A percentile compares a stretch with the other conserved stretches of the same genome.
These are phyloP conservation scores for Calonectria pseudoreteaudii DNA, from an alignment of 2,329 filamentous ascomycete genomes.

Conservation along the genomic window DNA sequence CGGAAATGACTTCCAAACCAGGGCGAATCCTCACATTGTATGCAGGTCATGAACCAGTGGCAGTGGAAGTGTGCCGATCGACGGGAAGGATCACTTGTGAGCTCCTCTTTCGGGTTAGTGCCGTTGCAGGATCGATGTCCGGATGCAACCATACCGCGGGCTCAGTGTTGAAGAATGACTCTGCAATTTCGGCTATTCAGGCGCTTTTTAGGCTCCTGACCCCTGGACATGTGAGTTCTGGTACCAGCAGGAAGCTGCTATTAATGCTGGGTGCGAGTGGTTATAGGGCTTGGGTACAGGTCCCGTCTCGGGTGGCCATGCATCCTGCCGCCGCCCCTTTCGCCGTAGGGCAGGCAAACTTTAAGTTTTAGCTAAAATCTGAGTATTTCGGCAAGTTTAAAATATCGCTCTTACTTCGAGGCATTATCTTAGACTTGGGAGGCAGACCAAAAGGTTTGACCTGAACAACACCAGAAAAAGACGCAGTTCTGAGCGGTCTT, in stretches of 20 bases:
- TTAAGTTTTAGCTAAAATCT: neutral
- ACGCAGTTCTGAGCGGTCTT: neutral
- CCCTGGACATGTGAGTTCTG: slow-evolving; percentile 1
- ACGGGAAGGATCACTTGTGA: slow-evolving; percentile 6
- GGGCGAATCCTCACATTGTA: neutral
- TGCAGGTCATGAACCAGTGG: slow-evolving; percentile 5
- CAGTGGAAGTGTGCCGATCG: neutral
- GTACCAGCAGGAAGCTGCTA: neutral
- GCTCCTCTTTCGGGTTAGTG: slow-evolving; percentile 13
- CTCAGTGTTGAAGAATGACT: neutral
- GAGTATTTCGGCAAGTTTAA: neutral
- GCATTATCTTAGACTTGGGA: neutral
- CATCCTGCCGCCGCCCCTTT: neutral
- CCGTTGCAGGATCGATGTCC: neutral
- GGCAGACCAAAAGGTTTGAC: neutral
- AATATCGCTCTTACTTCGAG: neutral
- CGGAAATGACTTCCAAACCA: slow-evolving; percentile 10
- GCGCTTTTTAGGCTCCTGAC: slow-evolving; percentile 5
- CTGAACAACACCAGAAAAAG: neutral
- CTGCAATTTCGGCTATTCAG: slow-evolving; percentile 15
- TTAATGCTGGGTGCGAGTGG: neutral
- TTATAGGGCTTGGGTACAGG: neutral
- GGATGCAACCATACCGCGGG: neutral
- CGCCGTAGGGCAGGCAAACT: neutral
- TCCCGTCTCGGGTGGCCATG: neutral